These are phyloP conservation scores for Penicillium brasilianum DNA, from an alignment of 2,329 filamentous ascomycete species.

Conservation along the genomic window DNA sequence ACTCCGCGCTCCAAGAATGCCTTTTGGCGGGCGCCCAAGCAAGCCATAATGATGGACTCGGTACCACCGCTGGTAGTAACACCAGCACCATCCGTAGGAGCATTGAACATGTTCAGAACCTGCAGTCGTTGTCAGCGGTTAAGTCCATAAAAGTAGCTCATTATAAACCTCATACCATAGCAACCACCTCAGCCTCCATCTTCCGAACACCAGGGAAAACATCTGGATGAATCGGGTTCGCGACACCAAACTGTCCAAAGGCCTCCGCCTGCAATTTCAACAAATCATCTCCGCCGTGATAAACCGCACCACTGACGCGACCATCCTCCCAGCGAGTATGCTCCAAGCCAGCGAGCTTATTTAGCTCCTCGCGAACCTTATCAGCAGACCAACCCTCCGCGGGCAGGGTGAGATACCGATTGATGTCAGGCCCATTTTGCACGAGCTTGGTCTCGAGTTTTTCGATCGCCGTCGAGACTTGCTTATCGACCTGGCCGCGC, in stretches of 20 bases:
- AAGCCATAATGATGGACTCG: conserved; percentile 96
- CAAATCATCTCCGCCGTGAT: conserved; percentile 86
- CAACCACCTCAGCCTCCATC: conserved; percentile 98
- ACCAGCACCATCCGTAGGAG: conserved; percentile 80
- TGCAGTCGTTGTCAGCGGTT: conserved; percentile 25
- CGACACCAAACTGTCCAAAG: conserved; percentile 90
- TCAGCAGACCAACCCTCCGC: conserved; percentile 83
- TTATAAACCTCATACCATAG: conserved; percentile 70
- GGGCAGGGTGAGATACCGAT: conserved; percentile 76
- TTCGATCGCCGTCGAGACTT: conserved; percentile 77
- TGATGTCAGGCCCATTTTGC: conserved; percentile 70
- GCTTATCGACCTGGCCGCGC: conserved; percentile 79
- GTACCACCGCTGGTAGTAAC: conserved; percentile 92
- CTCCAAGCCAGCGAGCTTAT: conserved; percentile 79
- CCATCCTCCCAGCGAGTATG: conserved; percentile 98
- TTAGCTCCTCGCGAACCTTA: conserved; percentile 77
- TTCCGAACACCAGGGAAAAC: conserved; percentile 97
- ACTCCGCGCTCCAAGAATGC: conserved; percentile 83
- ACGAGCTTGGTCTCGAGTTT: conserved; percentile 87
- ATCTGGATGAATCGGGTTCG: conserved; percentile 96
- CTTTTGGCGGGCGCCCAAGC: conserved; percentile 86
- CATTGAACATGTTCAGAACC: conserved; percentile 82
- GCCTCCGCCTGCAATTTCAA: conserved; percentile 87
- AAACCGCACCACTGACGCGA: conserved; percentile 90
- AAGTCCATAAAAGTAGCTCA: not conserved